Conservation (phyloP, 2,329 filamentous ascomycete genomes). For the Ilyonectria mors-panacis region DNA sequence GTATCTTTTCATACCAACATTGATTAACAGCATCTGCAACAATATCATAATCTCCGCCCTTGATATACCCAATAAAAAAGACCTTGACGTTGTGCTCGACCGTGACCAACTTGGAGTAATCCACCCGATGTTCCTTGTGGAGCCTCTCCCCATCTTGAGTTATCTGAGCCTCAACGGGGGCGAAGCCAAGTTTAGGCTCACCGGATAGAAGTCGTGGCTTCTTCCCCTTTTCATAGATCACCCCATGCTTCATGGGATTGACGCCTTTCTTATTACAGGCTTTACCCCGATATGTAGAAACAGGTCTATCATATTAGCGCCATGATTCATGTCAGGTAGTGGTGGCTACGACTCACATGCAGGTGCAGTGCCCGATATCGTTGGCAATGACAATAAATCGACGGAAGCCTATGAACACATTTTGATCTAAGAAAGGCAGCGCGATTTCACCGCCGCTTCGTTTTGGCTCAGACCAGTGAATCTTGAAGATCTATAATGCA, state of each 20-base stretch:
- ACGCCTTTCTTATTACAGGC: conserved; percentile 68
- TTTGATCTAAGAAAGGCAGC: conserved; percentile 49
- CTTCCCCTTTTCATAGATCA: conserved; percentile 59
- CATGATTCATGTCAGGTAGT: neutral
- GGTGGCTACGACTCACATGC: conserved; percentile 62
- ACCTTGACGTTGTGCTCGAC: conserved; percentile 72
- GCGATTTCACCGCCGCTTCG: conserved; percentile 54
- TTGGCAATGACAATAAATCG: conserved; percentile 69
- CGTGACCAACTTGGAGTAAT: conserved; percentile 70
- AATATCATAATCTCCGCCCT: conserved; percentile 55
- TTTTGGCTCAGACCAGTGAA: conserved; percentile 68
- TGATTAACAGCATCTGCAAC: conserved; percentile 63
- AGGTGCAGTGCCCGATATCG: conserved; percentile 67
- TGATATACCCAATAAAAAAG: conserved; percentile 69
- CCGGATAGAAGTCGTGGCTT: conserved; percentile 52
- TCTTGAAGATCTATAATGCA: conserved; percentile 66
- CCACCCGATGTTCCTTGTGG: conserved; percentile 66
- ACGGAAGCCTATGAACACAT: conserved; percentile 63
- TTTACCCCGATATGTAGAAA: conserved; percentile 68
- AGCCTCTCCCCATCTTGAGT: conserved; percentile 61
- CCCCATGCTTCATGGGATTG: conserved; percentile 67
- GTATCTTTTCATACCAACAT: conserved; percentile 65
- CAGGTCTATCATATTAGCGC: conserved; percentile 59
- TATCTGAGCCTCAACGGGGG: conserved; percentile 62
- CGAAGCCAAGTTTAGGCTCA: conserved; percentile 66